phyloP scores from a whole-genome alignment of 2,329 filamentous ascomycete genomes.

The Salinomyces thailandicus region DNA sequence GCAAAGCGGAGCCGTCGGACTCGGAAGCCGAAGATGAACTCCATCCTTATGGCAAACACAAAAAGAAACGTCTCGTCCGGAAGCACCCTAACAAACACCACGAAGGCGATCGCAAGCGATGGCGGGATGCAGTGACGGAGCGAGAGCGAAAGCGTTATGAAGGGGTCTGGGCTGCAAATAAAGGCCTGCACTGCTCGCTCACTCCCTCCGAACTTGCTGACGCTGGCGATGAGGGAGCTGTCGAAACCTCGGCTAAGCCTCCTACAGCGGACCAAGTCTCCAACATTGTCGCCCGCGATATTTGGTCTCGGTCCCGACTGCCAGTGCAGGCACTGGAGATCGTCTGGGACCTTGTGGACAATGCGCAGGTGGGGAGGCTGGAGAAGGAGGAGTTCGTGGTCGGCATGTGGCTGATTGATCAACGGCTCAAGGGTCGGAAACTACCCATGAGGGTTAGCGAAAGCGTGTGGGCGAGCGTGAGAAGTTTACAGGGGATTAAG shows the following conservation, averaged over 20 bases:
- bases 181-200: slow-evolving; percentile 40
- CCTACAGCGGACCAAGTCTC: slow-evolving; percentile 38
- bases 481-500: slow-evolving; percentile 32
- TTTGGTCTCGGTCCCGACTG: slow-evolving; percentile 64
- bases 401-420: slow-evolving; percentile 73
- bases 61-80: slow-evolving; percentile 47
- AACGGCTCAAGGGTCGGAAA: slow-evolving; percentile 68
- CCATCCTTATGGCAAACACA: slow-evolving; percentile 40
- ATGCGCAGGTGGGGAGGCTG: slow-evolving; percentile 45
- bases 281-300: slow-evolving; percentile 59
- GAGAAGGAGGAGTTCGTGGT: slow-evolving; percentile 66
- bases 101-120: slow-evolving; percentile 61
- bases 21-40: slow-evolving; percentile 34
- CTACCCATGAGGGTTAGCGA: slow-evolving; percentile 59
- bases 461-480: slow-evolving; percentile 65
- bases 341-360: slow-evolving; percentile 67
- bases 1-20: slow-evolving; percentile 39
- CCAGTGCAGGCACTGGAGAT: slow-evolving; percentile 58
- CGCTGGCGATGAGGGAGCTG: slow-evolving; percentile 1
- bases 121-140: slow-evolving; percentile 63
- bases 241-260: not conserved
- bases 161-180: slow-evolving; percentile 75
- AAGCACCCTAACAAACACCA: slow-evolving; percentile 62
- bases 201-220: slow-evolving; percentile 4
- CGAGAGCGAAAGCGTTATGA: slow-evolving; percentile 72